Evolutionary conservation across 371 early-diverging fungal genomes (phyloP).

Genomic region (Syncephalastrum contaminatum): DNA sequence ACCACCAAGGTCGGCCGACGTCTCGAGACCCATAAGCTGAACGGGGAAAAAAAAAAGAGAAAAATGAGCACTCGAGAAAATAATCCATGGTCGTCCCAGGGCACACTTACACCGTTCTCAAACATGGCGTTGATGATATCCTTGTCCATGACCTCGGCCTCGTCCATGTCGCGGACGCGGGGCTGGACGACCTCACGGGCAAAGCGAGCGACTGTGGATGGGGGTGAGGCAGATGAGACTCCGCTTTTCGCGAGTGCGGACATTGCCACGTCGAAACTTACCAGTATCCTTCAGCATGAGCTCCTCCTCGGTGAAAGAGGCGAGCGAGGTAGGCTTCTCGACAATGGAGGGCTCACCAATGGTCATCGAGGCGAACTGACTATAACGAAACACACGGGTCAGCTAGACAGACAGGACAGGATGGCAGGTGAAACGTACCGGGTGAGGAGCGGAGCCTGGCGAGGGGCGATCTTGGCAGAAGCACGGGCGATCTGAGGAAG

Average conservation of each 20-base stretch:
- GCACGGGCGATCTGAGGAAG: slow-evolving; percentile 14
- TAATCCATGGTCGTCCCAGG: slow-evolving; percentile 3
- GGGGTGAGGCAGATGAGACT: too few relatives aligned
- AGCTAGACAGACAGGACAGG: not conserved
- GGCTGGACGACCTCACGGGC: slow-evolving; percentile 84
- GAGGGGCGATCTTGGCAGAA: slow-evolving; percentile 8
- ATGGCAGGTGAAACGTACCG: not conserved
- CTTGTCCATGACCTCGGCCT: slow-evolving; percentile 82
- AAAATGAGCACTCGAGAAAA: slow-evolving; percentile 8
- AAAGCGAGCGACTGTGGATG: slow-evolving; percentile 75
- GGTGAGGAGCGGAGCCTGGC: slow-evolving; percentile 10
- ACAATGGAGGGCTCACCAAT: slow-evolving; percentile 17
- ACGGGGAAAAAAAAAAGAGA: slow-evolving; percentile 1
- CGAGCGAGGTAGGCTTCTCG: slow-evolving; percentile 57
- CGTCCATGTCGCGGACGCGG: slow-evolving; percentile 92
- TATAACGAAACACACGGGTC: not conserved
- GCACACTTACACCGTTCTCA: slow-evolving; percentile 76
- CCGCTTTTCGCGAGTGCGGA: too few relatives aligned
- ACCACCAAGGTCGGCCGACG: slow-evolving; percentile 79
- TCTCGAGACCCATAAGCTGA: slow-evolving; percentile 96
- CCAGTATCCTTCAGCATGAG: slow-evolving; percentile 73
- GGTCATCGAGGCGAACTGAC: slow-evolving; percentile 16
- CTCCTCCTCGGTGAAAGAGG: slow-evolving; percentile 83
- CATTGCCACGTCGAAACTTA: slow-evolving; percentile 23
- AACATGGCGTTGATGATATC: slow-evolving; percentile 83